Percentiles rank a stretch among this genome's conserved stretches.
phyloP scores from a whole-genome alignment of 345 rosid species.

The Arabis alpina region DNA sequence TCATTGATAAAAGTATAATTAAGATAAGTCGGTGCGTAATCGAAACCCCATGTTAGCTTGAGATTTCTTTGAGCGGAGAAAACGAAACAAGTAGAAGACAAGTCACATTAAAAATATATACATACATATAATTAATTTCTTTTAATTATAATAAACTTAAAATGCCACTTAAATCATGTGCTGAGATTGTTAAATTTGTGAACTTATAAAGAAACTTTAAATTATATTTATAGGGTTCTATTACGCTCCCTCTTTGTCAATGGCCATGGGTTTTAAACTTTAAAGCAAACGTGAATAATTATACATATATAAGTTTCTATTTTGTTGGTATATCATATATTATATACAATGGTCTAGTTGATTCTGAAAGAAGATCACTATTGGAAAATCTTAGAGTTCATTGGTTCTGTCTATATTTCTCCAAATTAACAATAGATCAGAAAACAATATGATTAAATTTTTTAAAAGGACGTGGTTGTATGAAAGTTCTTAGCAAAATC shows the following conservation, averaged over 20 bases:
- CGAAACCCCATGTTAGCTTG: conserved; percentile 40
- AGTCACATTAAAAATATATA: conserved; percentile 19
- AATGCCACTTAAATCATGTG: conserved; percentile 39
- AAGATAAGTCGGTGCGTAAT: conserved; percentile 38
- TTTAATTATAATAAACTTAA: neutral
- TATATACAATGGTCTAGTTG: no score
- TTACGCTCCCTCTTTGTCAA: conserved; percentile 11
- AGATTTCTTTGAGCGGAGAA: conserved; percentile 45
- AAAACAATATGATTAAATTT: neutral
- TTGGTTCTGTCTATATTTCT: neutral
- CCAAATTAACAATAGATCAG: neutral
- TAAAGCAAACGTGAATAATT: neutral
- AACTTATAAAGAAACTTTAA: conserved; percentile 33
- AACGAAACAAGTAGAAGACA: conserved; percentile 44
- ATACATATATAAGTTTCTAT: no score
- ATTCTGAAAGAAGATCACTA: neutral
- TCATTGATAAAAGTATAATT: conserved; percentile 1
- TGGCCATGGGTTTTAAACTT: neutral
- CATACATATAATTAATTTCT: neutral
- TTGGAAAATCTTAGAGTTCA: neutral
- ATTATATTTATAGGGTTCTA: conserved; percentile 22
- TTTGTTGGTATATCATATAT: no score
- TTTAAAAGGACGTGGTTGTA: neutral
- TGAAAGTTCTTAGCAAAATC: neutral
- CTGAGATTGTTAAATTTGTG: conserved; percentile 23